Evolutionary conservation across 352 stramenopile genomes (phyloP).

Genomic region (Phytophthora vignae): DNA sequence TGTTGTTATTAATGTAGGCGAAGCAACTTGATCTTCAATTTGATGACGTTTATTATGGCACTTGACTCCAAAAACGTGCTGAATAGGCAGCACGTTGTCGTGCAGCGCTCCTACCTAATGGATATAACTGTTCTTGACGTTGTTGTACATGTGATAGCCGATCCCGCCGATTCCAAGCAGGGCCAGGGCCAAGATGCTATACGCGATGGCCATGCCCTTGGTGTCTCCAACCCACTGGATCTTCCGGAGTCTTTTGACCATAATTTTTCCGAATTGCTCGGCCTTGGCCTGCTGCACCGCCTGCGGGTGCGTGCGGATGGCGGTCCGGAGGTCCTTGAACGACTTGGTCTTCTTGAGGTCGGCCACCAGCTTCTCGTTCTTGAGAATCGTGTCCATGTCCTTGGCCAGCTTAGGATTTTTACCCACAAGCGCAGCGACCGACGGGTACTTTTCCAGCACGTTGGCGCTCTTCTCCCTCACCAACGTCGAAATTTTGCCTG

Average conservation of each 20-base stretch:
- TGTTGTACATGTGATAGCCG: constrained; percentile 1
- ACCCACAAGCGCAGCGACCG: constrained; percentile 4
- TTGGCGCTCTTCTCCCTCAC: constrained; percentile 3
- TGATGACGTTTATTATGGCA: background rate
- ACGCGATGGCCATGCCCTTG: constrained; percentile 22
- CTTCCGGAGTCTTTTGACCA: constrained; percentile 9
- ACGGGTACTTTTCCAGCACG: background rate
- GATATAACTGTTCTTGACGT: constrained; percentile 24
- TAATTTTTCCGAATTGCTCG: constrained; percentile 6
- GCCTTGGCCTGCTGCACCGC: constrained; percentile 6
- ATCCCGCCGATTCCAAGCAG: constrained; percentile 5
- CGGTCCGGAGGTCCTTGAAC: background rate
- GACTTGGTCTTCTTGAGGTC: background rate
- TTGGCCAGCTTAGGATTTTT: constrained; percentile 4
- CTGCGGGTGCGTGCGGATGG: background rate
- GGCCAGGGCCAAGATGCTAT: constrained; percentile 14
- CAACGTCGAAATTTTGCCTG: background rate
- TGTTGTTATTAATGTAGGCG: no score
- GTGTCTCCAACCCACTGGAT: constrained; percentile 21
- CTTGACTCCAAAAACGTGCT: background rate
- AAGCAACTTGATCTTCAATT: background rate
- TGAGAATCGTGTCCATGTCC: background rate
- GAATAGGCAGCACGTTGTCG: background rate
- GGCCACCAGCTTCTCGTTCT: constrained; percentile 11
- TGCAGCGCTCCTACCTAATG: constrained; percentile 9